phyloP scores from a whole-genome alignment of 176 grass and related monocot genomes.

The Oryza meyeriana region DNA sequence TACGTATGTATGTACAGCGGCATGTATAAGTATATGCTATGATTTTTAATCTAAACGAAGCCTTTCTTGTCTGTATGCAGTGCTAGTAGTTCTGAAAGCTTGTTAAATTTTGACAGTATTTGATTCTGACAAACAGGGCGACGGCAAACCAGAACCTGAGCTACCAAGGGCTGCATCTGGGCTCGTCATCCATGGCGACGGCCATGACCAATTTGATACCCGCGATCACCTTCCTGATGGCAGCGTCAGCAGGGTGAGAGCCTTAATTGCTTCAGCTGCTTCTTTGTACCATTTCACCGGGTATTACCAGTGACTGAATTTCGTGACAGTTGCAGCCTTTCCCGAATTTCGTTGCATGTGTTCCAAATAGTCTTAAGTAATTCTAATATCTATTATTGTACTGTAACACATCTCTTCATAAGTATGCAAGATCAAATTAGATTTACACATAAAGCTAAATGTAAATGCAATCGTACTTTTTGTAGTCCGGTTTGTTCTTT shows the following conservation, averaged over 20 bases:
- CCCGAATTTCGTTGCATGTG: no score
- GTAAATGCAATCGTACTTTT: no score
- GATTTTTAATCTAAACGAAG: no score
- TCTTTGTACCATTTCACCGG: no score
- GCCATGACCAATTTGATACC: constrained; percentile 77
- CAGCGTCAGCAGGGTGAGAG: constrained; percentile 53
- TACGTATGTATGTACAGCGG: background rate
- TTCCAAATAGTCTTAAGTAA: background rate
- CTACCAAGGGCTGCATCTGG: constrained; percentile 48
- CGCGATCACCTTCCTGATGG: constrained; percentile 70
- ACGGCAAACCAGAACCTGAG: constrained; percentile 57
- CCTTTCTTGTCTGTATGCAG: no score
- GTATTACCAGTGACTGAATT: no score
- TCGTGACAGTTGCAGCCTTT: no score
- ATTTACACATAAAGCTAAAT: background rate
- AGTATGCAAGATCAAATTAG: no score
- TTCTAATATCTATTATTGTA: background rate
- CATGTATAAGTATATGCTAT: no score
- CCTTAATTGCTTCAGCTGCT: background rate
- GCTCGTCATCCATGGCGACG: constrained; percentile 66
- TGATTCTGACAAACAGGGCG: constrained; percentile 30
- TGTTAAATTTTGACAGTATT: background rate
- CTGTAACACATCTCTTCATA: no score
- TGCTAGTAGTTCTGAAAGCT: background rate
- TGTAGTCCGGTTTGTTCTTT: no score